Conservation (phyloP, 202 grass and related monocot genomes). For the Brachypodium distachyon region DNA sequence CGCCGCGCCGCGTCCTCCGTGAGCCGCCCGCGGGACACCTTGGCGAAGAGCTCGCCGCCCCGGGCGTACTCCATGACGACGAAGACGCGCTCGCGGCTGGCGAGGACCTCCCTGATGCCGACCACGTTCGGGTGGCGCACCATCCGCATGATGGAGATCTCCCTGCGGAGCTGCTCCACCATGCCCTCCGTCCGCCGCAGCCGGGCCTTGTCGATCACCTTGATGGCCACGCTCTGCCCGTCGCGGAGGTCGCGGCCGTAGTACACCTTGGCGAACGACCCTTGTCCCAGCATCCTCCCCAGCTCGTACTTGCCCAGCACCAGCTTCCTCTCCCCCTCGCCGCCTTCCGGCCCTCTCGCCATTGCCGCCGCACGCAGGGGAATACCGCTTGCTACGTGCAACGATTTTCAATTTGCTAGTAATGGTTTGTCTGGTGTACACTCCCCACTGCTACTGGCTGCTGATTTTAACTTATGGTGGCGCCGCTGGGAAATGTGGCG, state of each 20-base stretch:
- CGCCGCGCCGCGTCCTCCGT: conserved; percentile 54
- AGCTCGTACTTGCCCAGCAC: conserved; percentile 84
- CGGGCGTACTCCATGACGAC: conserved; percentile 93
- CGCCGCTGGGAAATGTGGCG: not conserved
- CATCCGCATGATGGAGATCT: conserved; percentile 91
- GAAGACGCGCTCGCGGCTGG: conserved; percentile 74
- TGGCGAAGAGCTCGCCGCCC: conserved; percentile 76
- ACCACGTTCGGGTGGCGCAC: conserved; percentile 91
- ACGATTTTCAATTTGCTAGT: no score
- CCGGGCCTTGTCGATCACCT: conserved; percentile 87
- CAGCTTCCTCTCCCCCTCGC: conserved; percentile 26
- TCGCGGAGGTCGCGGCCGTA: conserved; percentile 53
- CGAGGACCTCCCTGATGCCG: conserved; percentile 79
- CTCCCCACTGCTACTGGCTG: not conserved
- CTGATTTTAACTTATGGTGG: not conserved
- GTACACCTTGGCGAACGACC: conserved; percentile 93
- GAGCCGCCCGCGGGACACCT: conserved; percentile 48
- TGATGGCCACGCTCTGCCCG: conserved; percentile 69
- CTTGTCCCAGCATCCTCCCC: conserved; percentile 65
- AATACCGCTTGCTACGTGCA: not conserved
- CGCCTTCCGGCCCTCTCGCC: conserved; percentile 18
- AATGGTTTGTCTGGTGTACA: not conserved
- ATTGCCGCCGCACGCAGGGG: no score
- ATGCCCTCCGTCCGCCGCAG: conserved; percentile 49
- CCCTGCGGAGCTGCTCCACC: conserved; percentile 82